Conservation (phyloP, 352 stramenopile genomes). For the Phytophthora brassicae region DNA sequence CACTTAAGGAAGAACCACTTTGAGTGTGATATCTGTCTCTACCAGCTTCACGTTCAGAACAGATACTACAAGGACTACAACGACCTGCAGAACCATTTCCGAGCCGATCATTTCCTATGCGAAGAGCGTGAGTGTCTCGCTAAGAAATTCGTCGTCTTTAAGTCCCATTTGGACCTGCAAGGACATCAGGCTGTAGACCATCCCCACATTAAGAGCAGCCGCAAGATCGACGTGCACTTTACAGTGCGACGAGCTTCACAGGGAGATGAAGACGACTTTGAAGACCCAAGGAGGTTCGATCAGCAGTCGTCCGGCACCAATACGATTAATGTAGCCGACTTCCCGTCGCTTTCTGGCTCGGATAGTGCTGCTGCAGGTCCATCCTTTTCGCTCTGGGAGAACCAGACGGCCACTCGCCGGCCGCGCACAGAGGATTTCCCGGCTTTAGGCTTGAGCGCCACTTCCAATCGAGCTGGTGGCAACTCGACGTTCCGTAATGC, state of each 20-base stretch:
- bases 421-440: slow-evolving; percentile 74
- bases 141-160: slow-evolving; percentile 92
- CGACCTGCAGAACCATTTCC: slow-evolving; percentile 91
- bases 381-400: slow-evolving; percentile 70
- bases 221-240: slow-evolving; percentile 89
- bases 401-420: slow-evolving; percentile 43
- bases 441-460: slow-evolving; percentile 33
- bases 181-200: slow-evolving; percentile 82
- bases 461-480: slow-evolving; percentile 18
- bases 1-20: slow-evolving; percentile 92
- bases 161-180: slow-evolving; percentile 84
- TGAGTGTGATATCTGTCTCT: slow-evolving; percentile 90
- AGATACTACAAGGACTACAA: slow-evolving; percentile 92
- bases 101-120: slow-evolving; percentile 87
- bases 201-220: slow-evolving; percentile 81
- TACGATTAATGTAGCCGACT: slow-evolving; percentile 86
- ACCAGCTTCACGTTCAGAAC: slow-evolving; percentile 76
- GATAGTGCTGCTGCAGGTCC: slow-evolving; percentile 29
- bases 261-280: slow-evolving; percentile 48
- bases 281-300: slow-evolving; percentile 53
- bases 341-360: slow-evolving; percentile 66
- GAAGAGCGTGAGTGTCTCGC: slow-evolving; percentile 80
- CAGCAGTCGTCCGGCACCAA: slow-evolving; percentile 26
- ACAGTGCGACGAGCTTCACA: slow-evolving; percentile 63
- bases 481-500: slow-evolving; percentile 65